Evolutionary conservation across 2,329 filamentous ascomycete genomes (phyloP), one percentile per base, ranked within the genome.

Genomic region (Aspergillus caelatus): DNA sequence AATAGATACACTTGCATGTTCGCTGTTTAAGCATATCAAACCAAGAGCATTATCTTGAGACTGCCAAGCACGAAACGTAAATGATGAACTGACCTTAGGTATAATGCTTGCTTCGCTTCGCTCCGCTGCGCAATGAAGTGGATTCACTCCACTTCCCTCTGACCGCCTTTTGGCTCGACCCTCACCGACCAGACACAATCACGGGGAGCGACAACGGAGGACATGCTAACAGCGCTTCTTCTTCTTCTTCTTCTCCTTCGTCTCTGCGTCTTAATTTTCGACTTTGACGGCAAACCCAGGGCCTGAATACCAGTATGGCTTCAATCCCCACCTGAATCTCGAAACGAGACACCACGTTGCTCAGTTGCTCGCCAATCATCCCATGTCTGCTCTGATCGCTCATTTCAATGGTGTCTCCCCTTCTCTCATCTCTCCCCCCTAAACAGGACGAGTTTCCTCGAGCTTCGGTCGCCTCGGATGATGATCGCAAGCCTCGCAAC

Each of bases 401-500:
- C 14, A 46, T 21, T 39, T 60, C 58, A 58, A 64, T 61, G 62
- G 59, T 58, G 41, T 58, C 59, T 30, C 54, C 54, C 21, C 34
- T 48, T 34, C 59, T 41, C 16, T 55, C 50, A 7, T 30, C 32
- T 58, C 45, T 12, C 56, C 26, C 46, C 19, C 19, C 58, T 21
- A 26, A 28, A 26, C 16, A 30, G 28, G n/a, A 43, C 41, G 34
- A 52, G 54, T n/a, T 50, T 4, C 12, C 2, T 14, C 50, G 23
- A 19, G 4, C 30, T 26, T 39, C 46, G 11, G 28, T 41, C 36
- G 21, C 10, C 23, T 41, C 34, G 50, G 53, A 58, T 28, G 54
- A 54, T 58, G 39, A 58, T 45, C 56, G 55, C 55, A 21, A 45
- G 19, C 16, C 8, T 7, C 16, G n/a, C 34, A 16, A 36, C n/a